phyloP scores from a whole-genome alignment of 2,329 filamentous ascomycete genomes.

The Arthrobotrys pseudoclavata region DNA sequence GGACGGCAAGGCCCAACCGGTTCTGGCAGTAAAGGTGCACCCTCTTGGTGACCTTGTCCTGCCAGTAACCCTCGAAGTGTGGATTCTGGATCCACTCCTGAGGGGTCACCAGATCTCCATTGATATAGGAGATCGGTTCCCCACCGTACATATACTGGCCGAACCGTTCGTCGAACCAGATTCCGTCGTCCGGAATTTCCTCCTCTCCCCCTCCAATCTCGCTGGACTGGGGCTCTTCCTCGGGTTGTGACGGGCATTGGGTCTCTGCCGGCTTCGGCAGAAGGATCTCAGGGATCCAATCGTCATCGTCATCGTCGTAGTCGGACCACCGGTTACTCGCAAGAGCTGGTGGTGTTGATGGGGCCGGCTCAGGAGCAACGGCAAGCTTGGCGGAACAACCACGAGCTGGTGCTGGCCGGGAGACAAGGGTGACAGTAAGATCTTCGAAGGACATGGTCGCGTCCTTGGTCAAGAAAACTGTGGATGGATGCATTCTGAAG shows the following conservation, averaged over 20 bases:
- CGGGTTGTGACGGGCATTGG: conserved; percentile 1
- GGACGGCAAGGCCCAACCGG: not conserved
- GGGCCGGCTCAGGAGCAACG: too few species aligned
- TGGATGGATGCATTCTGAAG: not conserved
- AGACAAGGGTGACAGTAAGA: not conserved
- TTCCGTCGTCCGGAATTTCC: not conserved
- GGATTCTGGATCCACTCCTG: conserved; percentile 28
- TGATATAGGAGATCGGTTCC: conserved; percentile 5
- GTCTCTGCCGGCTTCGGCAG: conserved; percentile 6
- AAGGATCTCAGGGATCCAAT: conserved; percentile 46
- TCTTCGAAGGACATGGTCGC: not conserved
- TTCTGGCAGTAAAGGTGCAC: conserved; percentile 10
- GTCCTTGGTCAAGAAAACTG: not conserved
- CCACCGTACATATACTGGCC: not conserved
- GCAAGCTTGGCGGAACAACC: not conserved
- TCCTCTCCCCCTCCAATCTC: not conserved
- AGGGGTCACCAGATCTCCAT: not conserved
- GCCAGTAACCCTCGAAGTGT: conserved; percentile 34
- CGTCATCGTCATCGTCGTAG: conserved; percentile 41
- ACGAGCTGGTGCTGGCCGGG: not conserved
- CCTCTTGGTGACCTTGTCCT: conserved; percentile 16
- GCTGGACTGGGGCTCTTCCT: not conserved
- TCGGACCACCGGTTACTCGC: conserved; percentile 23
- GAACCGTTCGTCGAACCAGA: not conserved
- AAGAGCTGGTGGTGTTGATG: not conserved